Base-by-base conservation (phyloP, 2,329 filamentous ascomycete species). In the Fusarium lyarnte region DNA sequence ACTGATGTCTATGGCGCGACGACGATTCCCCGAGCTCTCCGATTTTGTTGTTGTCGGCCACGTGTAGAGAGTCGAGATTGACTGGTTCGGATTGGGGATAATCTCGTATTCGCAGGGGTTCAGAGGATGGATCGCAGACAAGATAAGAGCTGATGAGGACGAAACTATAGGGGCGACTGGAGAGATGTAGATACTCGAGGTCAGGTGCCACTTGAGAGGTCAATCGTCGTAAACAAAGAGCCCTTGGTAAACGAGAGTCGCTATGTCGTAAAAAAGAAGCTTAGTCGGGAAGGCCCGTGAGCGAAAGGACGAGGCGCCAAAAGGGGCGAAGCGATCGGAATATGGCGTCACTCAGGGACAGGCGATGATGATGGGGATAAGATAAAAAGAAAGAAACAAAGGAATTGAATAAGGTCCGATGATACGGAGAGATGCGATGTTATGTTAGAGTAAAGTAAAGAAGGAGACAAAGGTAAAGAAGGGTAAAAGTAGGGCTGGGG, bases 401-500 rank as follows among this genome's bases (percentile, higher is more conserved):
- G 47, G 53, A 74, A 69, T 64, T 58, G 62, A 46, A 75, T 62
- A 66, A 54, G 52, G 59, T 57, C 55, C 69, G 62, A 73, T 54
- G 41, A 64, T 54, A 65, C 39, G 71, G 70, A 52, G 63, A 61
- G 58, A 58, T 55, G 12, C 16, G 35, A 38, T 25, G 46, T 47
- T 42, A 46, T 45, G 49, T 33, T 45, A 12, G 25, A n/a, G 36
- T 38, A 36, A 42, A 38, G 38, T 39, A 43, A 38, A 33, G 36
- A 33, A 38, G 60, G 53, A 66, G 62, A 36, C 25, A 39, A 39
- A 39, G 27, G 39, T 27, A 45, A 51, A 55, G 43, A 63, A 55
- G 46, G 63, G 39, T 69, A 68, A 69, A 68, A 63, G 71, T 74
- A 72, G 72, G 64, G 72, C 72, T 70, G 72, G 71, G 62, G 65